A percentile compares a stretch with the other conserved stretches of the same genome.
phyloP scores from a whole-genome alignment of 1,284 basidiomycete species.

The Trichosporon faecale region DNA sequence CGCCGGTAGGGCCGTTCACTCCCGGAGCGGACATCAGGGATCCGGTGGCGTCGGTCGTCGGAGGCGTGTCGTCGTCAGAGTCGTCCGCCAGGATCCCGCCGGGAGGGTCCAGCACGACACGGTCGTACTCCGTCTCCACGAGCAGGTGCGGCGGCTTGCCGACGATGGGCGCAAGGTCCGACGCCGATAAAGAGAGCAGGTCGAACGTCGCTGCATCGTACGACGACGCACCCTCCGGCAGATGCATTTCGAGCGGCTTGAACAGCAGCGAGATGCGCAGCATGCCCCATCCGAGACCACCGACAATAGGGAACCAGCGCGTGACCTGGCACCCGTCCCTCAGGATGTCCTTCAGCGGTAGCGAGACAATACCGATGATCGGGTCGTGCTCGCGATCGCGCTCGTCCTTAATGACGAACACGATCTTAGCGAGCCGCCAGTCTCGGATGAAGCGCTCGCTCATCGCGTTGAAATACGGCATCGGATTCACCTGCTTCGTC shows the following conservation, averaged over 20 bases:
- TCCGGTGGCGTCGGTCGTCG: background rate
- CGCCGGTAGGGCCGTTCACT: background rate
- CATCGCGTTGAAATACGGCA: constrained; percentile 55
- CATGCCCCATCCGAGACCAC: constrained; percentile 50
- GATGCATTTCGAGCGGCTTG: constrained; percentile 49
- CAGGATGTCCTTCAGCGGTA: constrained; percentile 39
- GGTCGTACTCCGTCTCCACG: constrained; percentile 43
- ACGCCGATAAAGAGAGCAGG: constrained; percentile 32
- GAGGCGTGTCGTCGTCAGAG: constrained; percentile 2
- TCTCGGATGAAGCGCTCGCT: constrained; percentile 55
- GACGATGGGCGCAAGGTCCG: constrained; percentile 19
- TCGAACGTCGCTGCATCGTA: constrained; percentile 49
- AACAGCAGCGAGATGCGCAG: constrained; percentile 50
- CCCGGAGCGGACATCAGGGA: background rate
- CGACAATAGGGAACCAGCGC: constrained; percentile 47
- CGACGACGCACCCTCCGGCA: constrained; percentile 41
- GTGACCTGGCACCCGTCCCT: constrained; percentile 39
- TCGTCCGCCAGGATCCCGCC: background rate
- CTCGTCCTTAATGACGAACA: constrained; percentile 53
- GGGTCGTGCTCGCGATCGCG: constrained; percentile 52
- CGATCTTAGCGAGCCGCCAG: constrained; percentile 52
- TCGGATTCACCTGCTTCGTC: constrained; percentile 51
- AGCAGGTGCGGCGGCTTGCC: constrained; percentile 31
- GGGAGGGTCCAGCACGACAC: background rate
- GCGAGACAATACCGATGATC: constrained; percentile 42